These are phyloP conservation scores for Botrytis sinoallii DNA, from an alignment of 2,329 filamentous ascomycete genomes.

Conservation along the genomic window DNA sequence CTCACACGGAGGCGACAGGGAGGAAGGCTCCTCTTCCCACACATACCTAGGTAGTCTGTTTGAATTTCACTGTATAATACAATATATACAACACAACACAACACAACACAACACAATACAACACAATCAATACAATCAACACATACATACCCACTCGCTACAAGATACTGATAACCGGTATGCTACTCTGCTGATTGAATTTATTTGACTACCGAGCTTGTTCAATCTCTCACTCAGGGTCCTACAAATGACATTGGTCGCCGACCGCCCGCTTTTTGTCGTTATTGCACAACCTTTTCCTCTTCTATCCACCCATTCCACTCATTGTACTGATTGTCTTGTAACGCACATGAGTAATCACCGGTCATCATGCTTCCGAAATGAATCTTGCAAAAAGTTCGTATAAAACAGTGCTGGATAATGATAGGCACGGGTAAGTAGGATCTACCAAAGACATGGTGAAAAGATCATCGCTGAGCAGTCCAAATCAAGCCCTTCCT, in stretches of 20 bases:
- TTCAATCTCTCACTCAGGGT: background rate
- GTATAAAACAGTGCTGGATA: background rate
- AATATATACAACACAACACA: background rate
- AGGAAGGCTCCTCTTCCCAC: background rate
- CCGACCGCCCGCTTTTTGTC: conserved; percentile 11
- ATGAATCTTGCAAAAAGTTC: background rate
- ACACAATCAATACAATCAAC: too few species aligned
- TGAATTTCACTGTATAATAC: background rate
- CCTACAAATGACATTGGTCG: conserved; percentile 6
- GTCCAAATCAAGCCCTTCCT: background rate
- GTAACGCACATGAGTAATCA: background rate
- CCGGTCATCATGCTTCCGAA: background rate
- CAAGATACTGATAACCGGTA: background rate
- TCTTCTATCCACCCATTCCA: background rate
- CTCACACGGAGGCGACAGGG: background rate
- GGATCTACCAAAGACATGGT: conserved; percentile 1
- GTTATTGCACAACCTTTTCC: conserved; percentile 10
- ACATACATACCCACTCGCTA: background rate
- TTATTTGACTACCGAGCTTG: background rate
- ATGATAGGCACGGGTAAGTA: conserved; percentile 4
- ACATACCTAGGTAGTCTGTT: background rate
- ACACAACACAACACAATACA: background rate
- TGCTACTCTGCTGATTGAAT: background rate
- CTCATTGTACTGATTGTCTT: background rate
- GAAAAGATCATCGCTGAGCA: background rate